These are phyloP conservation scores for Lodderomyces jiufengensis DNA, from an alignment of 1,139 yeast species.

Conservation along the genomic window DNA sequence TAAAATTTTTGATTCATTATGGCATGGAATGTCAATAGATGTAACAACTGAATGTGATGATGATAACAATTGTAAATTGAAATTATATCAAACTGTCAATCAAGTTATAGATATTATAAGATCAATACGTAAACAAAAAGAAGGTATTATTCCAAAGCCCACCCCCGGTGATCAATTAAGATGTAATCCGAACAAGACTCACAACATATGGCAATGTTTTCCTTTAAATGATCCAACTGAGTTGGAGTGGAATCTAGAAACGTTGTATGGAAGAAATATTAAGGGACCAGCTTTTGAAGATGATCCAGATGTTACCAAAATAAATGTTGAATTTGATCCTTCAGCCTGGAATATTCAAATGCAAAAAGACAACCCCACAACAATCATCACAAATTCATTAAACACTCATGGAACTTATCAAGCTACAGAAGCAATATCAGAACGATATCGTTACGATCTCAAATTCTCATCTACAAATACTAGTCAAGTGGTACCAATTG, in stretches of 20 bases:
- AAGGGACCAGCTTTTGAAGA: constrained; percentile 60
- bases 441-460: constrained; percentile 35
- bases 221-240: constrained; percentile 60
- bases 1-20: constrained; percentile 85
- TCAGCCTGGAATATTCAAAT: constrained; percentile 46
- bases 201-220: constrained; percentile 70
- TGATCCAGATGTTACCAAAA: constrained; percentile 28
- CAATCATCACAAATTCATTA: constrained; percentile 10
- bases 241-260: constrained; percentile 52
- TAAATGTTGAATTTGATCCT: constrained; percentile 44
- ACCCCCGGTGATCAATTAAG: constrained; percentile 60
- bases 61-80: constrained; percentile 43
- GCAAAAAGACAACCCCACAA: constrained; percentile 16
- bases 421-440: constrained; percentile 26
- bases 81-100: constrained; percentile 69
- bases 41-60: constrained; percentile 53
- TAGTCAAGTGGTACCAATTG: constrained; percentile 21
- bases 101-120: constrained; percentile 72
- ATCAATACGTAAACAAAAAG: constrained; percentile 53
- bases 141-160: constrained; percentile 80
- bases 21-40: constrained; percentile 94
- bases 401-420: constrained; percentile 13
- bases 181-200: constrained; percentile 64
- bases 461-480: constrained; percentile 21
- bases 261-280: constrained; percentile 66